phyloP scores from a whole-genome alignment of 1,139 yeast genomes.

The Scheffersomyces cryptocercus region DNA sequence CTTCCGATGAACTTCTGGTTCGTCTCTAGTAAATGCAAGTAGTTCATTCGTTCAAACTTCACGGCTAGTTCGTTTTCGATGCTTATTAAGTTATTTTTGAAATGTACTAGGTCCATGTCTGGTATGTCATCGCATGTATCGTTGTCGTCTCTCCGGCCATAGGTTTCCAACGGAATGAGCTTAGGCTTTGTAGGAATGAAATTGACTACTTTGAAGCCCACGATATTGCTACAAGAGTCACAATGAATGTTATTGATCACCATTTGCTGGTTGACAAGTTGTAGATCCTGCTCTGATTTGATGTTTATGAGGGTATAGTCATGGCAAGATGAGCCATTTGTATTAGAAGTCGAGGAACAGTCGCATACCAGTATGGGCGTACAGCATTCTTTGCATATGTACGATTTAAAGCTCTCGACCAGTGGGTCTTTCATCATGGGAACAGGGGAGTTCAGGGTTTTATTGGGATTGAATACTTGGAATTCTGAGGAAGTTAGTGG shows the following conservation, averaged over 20 bases:
- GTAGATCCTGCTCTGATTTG: slow-evolving; percentile 4
- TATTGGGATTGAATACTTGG: no score
- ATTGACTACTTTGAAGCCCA: slow-evolving; percentile 16
- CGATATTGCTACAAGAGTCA: slow-evolving; percentile 12
- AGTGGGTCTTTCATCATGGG: no score
- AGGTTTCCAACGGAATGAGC: slow-evolving; percentile 3
- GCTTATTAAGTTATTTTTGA: slow-evolving; percentile 10
- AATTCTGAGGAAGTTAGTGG: no score
- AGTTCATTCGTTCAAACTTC: slow-evolving; percentile 3
- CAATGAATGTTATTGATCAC: slow-evolving; percentile 14
- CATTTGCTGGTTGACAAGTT: slow-evolving; percentile 7
- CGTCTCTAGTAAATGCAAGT: neutral
- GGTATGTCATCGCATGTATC: neutral
- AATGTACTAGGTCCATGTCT: slow-evolving; percentile 8
- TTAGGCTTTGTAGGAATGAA: slow-evolving; percentile 6
- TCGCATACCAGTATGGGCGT: slow-evolving; percentile 9
- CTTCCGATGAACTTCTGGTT: neutral
- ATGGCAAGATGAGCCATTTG: slow-evolving; percentile 2
- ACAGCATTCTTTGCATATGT: slow-evolving; percentile 15
- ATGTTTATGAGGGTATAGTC: slow-evolving; percentile 6
- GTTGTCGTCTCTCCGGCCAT: neutral
- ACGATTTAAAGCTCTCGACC: neutral
- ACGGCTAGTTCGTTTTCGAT: slow-evolving; percentile 12
- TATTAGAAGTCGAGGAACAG: neutral
- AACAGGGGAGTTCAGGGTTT: no score